Evolutionary conservation across 2,329 filamentous ascomycete genomes (phyloP).

Genomic region (Monosporascus ibericus): DNA sequence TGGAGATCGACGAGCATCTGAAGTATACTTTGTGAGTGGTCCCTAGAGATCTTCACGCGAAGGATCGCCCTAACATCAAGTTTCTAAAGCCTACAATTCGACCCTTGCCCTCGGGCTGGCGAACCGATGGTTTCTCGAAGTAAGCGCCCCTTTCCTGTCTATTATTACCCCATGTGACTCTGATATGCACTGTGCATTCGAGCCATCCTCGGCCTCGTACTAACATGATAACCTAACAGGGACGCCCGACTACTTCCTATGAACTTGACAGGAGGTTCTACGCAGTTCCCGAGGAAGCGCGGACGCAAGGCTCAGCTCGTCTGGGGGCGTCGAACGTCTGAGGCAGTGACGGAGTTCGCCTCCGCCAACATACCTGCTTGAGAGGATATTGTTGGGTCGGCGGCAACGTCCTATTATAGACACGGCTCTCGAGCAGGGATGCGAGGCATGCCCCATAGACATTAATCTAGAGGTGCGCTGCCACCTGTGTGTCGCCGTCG

Average conservation of each 20-base stretch:
- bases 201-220: background rate
- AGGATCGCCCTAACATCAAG: constrained; percentile 6
- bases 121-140: constrained; percentile 98
- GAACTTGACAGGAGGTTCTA: constrained; percentile 28
- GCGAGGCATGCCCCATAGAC: background rate
- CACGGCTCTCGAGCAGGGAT: background rate
- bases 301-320: constrained; percentile 7
- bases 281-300: constrained; percentile 5
- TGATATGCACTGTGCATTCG: constrained; percentile 5
- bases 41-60: background rate
- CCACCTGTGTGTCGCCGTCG: too few species aligned
- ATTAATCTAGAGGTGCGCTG: background rate
- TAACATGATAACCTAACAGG: constrained; percentile 34
- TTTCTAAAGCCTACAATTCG: constrained; percentile 81
- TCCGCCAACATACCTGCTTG: background rate
- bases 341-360: constrained; percentile 2
- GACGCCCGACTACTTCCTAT: constrained; percentile 99
- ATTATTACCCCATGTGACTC: constrained; percentile 7
- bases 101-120: constrained; percentile 92
- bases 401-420: background rate
- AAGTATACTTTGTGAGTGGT: constrained; percentile 95
- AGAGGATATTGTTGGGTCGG: background rate
- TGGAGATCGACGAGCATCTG: constrained; percentile 99
- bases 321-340: constrained; percentile 6
- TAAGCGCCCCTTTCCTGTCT: constrained; percentile 31